Evolutionary conservation across 306 rosid genomes (phyloP).

Genomic region (Ceratonia siliqua): DNA sequence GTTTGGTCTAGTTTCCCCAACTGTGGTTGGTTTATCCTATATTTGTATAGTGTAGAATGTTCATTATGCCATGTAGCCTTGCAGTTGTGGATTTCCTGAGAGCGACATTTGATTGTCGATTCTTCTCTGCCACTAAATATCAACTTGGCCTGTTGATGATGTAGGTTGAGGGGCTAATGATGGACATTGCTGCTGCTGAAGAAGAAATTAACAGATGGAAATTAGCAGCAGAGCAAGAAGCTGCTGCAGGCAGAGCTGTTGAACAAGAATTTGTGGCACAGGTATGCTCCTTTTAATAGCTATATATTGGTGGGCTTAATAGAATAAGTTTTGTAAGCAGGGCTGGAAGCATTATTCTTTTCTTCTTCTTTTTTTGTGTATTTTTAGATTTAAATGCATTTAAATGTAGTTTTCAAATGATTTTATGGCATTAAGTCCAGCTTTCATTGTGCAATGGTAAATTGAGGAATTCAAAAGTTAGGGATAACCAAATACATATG

Average conservation of each 20-base stretch:
- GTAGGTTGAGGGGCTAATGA: slow-evolving; percentile 96
- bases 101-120: slow-evolving; percentile 21
- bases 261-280: slow-evolving; percentile 86
- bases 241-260: slow-evolving; percentile 92
- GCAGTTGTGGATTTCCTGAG: slow-evolving; percentile 5
- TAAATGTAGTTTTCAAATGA: neutral
- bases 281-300: slow-evolving; percentile 50
- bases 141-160: slow-evolving; percentile 32
- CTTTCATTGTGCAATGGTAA: slow-evolving; percentile 24
- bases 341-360: neutral
- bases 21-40: slow-evolving; percentile 7
- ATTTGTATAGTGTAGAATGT: neutral
- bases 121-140: slow-evolving; percentile 17
- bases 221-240: slow-evolving; percentile 98
- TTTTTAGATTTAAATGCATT: slow-evolving; percentile 11
- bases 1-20: slow-evolving; percentile 6
- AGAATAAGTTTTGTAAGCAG: neutral
- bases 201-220: slow-evolving; percentile 98
- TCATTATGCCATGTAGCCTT: slow-evolving; percentile 4
- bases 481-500: neutral
- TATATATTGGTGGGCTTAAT: slow-evolving; percentile 5
- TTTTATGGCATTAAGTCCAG: neutral
- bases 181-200: slow-evolving; percentile 96
- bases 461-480: neutral
- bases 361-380: neutral